Evolutionary conservation across 129 eudicot species (phyloP), one percentile per base, ranked within the genome.

Genomic region (Sambucus nigra): DNA sequence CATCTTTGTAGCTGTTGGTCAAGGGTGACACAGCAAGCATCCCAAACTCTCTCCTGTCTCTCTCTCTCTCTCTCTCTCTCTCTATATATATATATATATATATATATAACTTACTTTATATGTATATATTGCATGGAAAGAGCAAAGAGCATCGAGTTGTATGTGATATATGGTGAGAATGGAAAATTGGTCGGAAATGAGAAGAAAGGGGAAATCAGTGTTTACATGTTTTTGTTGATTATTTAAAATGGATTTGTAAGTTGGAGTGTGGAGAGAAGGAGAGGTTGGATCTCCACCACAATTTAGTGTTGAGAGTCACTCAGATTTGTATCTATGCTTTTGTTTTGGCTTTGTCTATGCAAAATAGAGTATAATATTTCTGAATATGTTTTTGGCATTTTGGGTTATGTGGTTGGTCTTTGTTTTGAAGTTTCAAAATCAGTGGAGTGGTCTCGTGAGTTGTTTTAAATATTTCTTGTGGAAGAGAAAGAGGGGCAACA

Each of bases 1-100:
- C 88, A 73, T 76, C 66, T 19, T 50, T 55, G 8, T 51, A 65
- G 40, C 38, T 60, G 74, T 41, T 72, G 63, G 59, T 71, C 61
- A 81, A 57, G 32, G 86, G 81, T 47, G 98, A 75, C 58, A 78
- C 78, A 56, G 78, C 97, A 17, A 89, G 86, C 97, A 89, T 89
- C 70, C 40, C 76, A 53, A 61, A 64, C 29, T 17, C 50, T 32
- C 38, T 31, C 1, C 38, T 31, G 8, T 11, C 38, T 31, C 38
- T 31, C 38, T 31, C 38, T 31, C 38, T 31, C 47, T 41, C 47
- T 41, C 47, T 41, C 47, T 42, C n/a, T n/a, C n/a, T n/a, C n/a
- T n/a, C n/a, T n/a, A n/a, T n/a, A n/a, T n/a, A n/a, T n/a, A n/a
- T n/a, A n/a, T n/a, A n/a, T n/a, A n/a, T n/a, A n/a, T n/a, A n/a